These are phyloP conservation scores for Citrullus colocynthis DNA, from an alignment of 306 rosid species.

Conservation along the genomic window DNA sequence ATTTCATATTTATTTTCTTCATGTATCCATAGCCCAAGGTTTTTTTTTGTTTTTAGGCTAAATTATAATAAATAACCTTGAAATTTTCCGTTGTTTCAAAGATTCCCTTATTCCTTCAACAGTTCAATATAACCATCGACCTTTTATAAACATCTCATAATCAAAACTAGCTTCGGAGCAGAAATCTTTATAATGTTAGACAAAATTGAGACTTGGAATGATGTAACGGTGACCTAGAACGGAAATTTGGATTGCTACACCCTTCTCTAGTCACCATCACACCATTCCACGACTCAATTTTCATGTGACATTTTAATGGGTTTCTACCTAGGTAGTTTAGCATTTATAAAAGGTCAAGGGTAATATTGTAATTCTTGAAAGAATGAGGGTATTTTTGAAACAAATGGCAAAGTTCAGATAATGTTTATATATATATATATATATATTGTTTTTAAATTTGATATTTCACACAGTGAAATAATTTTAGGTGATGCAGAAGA, in stretches of 20 bases:
- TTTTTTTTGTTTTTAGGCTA: neutral
- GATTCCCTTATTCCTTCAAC: neutral
- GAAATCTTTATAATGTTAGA: too few species aligned
- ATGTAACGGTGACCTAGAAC: neutral
- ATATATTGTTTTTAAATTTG: too few species aligned
- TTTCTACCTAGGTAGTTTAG: too few species aligned
- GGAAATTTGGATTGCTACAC: neutral
- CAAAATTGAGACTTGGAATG: neutral
- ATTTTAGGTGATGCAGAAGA: constrained; percentile 85
- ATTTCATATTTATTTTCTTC: neutral
- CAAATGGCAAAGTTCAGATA: neutral
- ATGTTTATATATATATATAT: too few species aligned
- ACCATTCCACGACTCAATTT: neutral
- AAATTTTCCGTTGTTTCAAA: neutral
- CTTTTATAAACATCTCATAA: too few species aligned
- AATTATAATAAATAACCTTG: neutral
- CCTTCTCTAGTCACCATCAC: neutral
- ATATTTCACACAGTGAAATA: constrained; percentile 1
- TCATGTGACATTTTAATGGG: neutral
- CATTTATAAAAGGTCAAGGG: neutral
- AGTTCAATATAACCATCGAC: neutral
- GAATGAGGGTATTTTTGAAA: neutral
- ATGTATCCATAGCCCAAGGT: neutral
- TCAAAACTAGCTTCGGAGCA: neutral
- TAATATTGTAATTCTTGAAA: too few species aligned